Evolutionary conservation across 2,329 filamentous ascomycete species (phyloP), one percentile per base, ranked within the genome.

Genomic region (Phyllosticta ampelicida): DNA sequence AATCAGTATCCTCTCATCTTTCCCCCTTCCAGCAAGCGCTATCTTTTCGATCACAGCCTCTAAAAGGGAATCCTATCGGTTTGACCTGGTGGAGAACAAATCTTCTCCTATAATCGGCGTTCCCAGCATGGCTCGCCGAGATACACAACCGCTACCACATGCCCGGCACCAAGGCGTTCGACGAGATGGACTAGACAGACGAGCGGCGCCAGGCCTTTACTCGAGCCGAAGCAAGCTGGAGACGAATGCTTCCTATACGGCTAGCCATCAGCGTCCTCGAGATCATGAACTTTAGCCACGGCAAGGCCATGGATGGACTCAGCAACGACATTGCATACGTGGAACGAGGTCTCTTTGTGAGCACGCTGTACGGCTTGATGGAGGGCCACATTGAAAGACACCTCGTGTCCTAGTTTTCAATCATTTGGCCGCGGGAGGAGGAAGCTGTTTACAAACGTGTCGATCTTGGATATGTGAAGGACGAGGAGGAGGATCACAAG

Each of bases 211-310:
- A 64, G 3, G 65, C 67, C 6, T 63, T 68, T 1, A 44, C 58
- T 1, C 63, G 69, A 60, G 63, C 66, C 8, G 62, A 67, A 54
- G 69, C 69, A 10, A 65, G 62, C 51, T 71, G 69, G 69, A 60
- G 68, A n/a, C 62, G 64, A 28, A 71, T 71, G 69, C 68, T 65
- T 51, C 63, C 70, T 16, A 64, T 60, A 44, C 68, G 70, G 59
- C 69, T 68, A 13, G 54, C 54, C 10, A 50, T 55, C n/a, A 19
- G 30, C 9, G 48, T 51, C n/a, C 54, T 55, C 5, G 54, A 55
- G n/a, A 51, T 55, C 23, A 28, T 20, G 21, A 55, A 55, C 48
- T 55, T 55, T n/a, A 55, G 54, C 54, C 54, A 55, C 48, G 54
- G 54, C 8, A 55, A 55, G 6, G 49, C 11, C n/a, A 16, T 51